phyloP scores from a whole-genome alignment of 2,329 filamentous ascomycete species.

The Exophiala aquamarina region DNA sequence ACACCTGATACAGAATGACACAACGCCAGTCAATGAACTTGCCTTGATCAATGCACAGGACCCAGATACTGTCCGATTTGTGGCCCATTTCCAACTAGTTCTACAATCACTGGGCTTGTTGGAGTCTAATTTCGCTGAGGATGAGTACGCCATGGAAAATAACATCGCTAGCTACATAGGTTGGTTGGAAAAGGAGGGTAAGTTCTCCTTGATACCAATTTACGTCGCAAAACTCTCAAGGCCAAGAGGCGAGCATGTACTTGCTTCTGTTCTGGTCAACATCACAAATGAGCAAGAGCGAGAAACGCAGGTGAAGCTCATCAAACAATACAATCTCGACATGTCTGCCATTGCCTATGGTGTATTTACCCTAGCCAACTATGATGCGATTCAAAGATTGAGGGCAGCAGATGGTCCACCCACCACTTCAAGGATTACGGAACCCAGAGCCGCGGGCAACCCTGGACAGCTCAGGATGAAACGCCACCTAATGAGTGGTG shows the following conservation, averaged over 20 bases:
- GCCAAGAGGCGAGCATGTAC: slow-evolving; percentile 62
- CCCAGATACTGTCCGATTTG: slow-evolving; percentile 65
- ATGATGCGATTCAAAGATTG: slow-evolving; percentile 36
- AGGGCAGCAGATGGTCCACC: slow-evolving; percentile 1
- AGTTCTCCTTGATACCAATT: slow-evolving; percentile 77
- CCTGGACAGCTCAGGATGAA: slow-evolving; percentile 52
- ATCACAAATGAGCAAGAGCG: slow-evolving; percentile 67
- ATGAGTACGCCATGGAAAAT: slow-evolving; percentile 63
- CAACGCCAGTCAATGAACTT: slow-evolving; percentile 27
- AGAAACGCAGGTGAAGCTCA: slow-evolving; percentile 67
- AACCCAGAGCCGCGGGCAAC: slow-evolving; percentile 20
- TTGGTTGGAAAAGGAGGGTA: slow-evolving; percentile 68
- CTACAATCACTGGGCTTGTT: slow-evolving; percentile 60
- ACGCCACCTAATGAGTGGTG: slow-evolving; percentile 68
- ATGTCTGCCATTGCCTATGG: slow-evolving; percentile 67
- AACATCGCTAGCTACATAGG: slow-evolving; percentile 80
- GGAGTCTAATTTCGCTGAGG: slow-evolving; percentile 44
- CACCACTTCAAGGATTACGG: slow-evolving; percentile 18
- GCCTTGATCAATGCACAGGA: slow-evolving; percentile 45
- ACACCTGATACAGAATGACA: slow-evolving; percentile 37
- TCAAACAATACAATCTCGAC: slow-evolving; percentile 73
- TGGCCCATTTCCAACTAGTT: slow-evolving; percentile 67
- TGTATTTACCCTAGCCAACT: slow-evolving; percentile 55
- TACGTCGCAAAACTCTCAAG: slow-evolving; percentile 77
- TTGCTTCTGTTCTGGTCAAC: slow-evolving; percentile 75